Percentiles rank a stretch among this genome's conserved stretches.
phyloP scores from a whole-genome alignment of 805 yeast genomes.

The Cyberlindnera nakhonratchasimensis region DNA sequence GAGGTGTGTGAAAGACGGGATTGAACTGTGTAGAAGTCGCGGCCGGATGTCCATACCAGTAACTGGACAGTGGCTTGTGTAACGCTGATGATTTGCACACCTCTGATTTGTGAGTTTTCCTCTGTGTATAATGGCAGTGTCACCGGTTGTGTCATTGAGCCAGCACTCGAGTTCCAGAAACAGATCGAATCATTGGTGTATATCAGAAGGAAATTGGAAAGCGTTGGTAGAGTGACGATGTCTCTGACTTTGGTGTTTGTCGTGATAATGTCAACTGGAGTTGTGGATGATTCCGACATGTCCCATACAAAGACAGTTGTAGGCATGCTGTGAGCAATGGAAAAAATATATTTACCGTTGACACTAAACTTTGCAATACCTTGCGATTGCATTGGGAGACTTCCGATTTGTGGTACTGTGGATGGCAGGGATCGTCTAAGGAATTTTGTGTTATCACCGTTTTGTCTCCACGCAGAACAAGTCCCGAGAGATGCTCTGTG shows the following conservation, averaged over 20 bases:
- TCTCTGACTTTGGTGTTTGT: constrained; percentile 13
- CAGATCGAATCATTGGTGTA: constrained; percentile 13
- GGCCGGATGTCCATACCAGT: constrained; percentile 9
- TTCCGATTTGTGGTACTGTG: constrained; percentile 9
- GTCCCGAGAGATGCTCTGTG: constrained; percentile 4
- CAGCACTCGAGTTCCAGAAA: constrained; percentile 10
- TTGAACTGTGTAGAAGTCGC: constrained; percentile 7
- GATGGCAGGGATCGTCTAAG: constrained; percentile 2
- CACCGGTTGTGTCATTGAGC: neutral
- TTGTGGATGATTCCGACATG: neutral
- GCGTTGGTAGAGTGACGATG: neutral
- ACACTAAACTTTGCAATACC: constrained; percentile 11
- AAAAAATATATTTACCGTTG: constrained; percentile 3
- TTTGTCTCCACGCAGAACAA: constrained; percentile 14
- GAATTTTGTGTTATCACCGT: constrained; percentile 7
- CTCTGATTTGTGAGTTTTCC: constrained; percentile 5
- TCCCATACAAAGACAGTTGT: constrained; percentile 19
- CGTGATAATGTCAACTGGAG: constrained; percentile 10
- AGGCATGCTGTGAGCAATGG: constrained; percentile 15
- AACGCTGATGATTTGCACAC: constrained; percentile 7
- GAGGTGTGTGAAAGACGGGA: constrained; percentile 3
- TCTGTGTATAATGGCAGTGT: constrained; percentile 2
- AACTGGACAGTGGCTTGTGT: constrained; percentile 7
- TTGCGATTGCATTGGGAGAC: neutral
- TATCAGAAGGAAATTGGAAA: constrained; percentile 4